Conservation (phyloP, 2,329 filamentous ascomycete species). For the Neoarthrinium moseri region DNA sequence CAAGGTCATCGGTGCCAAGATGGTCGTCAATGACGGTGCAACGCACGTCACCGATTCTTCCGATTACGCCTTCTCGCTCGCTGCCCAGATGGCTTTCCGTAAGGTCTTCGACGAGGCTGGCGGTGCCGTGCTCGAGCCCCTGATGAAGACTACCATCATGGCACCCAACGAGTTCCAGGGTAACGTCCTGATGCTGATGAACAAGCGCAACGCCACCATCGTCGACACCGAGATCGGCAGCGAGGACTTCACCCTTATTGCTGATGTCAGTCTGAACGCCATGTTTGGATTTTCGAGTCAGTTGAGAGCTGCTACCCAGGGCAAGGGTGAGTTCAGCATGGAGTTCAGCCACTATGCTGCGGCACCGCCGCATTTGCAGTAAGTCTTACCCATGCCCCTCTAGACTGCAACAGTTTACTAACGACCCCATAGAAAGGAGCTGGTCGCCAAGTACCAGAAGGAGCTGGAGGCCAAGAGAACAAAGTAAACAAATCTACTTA, state of each 20-base stretch:
- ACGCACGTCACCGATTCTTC: constrained; percentile 98
- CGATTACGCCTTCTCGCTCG: constrained; percentile 92
- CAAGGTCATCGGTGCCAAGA: constrained; percentile 82
- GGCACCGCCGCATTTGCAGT: constrained; percentile 86
- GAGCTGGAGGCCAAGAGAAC: constrained; percentile 57
- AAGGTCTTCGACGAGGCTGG: constrained; percentile 83
- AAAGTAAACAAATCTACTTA: constrained; percentile 37
- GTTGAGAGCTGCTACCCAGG: constrained; percentile 89
- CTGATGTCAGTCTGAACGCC: constrained; percentile 89
- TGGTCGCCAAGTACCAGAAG: constrained; percentile 57
- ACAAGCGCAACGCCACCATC: constrained; percentile 94
- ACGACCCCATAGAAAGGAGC: constrained; percentile 48
- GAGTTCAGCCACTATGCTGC: constrained; percentile 96
- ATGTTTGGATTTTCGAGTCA: constrained; percentile 98
- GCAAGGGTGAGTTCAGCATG: constrained; percentile 98
- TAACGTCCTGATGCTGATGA: constrained; percentile 89
- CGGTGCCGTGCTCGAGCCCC: constrained; percentile 84
- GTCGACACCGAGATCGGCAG: constrained; percentile 91
- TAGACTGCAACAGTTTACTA: constrained; percentile 13
- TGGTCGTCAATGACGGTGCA: constrained; percentile 94
- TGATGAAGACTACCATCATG: constrained; percentile 98
- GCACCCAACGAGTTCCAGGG: constrained; percentile 98
- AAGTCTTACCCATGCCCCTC: constrained; percentile 39
- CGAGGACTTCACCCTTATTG: constrained; percentile 90
- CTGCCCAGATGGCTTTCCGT: constrained; percentile 93